Conservation (phyloP, 805 yeast genomes). For the Scheffersomyces stipitis region DNA sequence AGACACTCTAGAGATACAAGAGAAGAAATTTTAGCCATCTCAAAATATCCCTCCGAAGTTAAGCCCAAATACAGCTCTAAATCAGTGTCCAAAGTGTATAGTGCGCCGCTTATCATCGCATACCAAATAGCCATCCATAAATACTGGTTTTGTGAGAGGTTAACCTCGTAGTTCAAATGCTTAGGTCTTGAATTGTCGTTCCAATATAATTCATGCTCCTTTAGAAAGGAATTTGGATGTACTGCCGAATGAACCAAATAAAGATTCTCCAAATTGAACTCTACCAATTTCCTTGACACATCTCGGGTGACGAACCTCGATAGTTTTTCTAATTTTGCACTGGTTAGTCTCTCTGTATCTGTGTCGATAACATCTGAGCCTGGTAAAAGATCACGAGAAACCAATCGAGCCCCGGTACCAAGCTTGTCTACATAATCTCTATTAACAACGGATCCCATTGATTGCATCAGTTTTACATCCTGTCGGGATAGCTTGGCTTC, state of each 20-base stretch:
- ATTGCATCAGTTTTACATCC: no score
- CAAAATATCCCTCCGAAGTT: conserved; percentile 21
- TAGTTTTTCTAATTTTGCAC: conserved; percentile 1
- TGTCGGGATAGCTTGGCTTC: no score
- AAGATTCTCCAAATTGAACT: conserved; percentile 14
- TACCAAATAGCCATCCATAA: conserved; percentile 28
- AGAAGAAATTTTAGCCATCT: conserved; percentile 24
- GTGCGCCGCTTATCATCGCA: conserved; percentile 26
- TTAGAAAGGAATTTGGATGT: conserved; percentile 7
- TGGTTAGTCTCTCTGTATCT: no score
- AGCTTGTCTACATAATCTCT: no score
- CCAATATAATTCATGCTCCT: conserved; percentile 22
- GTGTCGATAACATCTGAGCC: no score
- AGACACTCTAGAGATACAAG: conserved; percentile 30
- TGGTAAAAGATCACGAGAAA: no score
- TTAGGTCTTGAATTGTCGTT: conserved; percentile 11
- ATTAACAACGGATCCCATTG: no score
- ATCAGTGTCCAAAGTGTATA: conserved; percentile 22
- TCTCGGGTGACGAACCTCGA: conserved; percentile 5
- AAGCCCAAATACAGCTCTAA: conserved; percentile 17
- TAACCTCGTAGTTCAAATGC: conserved; percentile 23
- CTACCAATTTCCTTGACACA: conserved; percentile 3
- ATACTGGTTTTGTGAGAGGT: conserved; percentile 22
- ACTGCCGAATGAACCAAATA: conserved; percentile 14
- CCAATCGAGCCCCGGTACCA: no score